Conservation (phyloP, 2,329 filamentous ascomycete genomes). For the Zasmidium citrigriseum region DNA sequence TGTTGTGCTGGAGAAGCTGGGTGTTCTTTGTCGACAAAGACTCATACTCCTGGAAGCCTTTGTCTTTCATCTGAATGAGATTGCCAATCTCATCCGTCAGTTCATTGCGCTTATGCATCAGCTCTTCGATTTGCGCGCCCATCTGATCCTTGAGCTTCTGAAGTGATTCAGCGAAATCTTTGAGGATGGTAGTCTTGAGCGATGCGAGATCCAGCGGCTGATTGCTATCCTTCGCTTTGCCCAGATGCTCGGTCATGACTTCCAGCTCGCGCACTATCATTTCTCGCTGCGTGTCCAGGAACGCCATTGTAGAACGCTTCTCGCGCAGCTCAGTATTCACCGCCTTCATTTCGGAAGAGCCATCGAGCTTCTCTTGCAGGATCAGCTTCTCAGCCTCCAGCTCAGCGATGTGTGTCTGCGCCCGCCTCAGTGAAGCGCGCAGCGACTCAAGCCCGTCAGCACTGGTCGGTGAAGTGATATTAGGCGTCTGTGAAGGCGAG, state of each 20-base stretch:
- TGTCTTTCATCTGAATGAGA: slow-evolving; percentile 82
- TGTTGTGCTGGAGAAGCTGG: slow-evolving; percentile 92
- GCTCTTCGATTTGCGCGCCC: slow-evolving; percentile 73
- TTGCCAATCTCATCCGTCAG: slow-evolving; percentile 82
- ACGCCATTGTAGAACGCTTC: slow-evolving; percentile 93
- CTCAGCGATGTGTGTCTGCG: slow-evolving; percentile 64
- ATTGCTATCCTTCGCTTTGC: slow-evolving; percentile 79
- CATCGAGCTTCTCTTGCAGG: slow-evolving; percentile 56
- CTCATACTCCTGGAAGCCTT: slow-evolving; percentile 93
- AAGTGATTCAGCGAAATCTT: slow-evolving; percentile 63
- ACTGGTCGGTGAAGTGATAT: slow-evolving; percentile 23
- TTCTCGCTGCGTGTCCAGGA: slow-evolving; percentile 90
- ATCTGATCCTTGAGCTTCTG: slow-evolving; percentile 79
- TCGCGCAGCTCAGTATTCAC: slow-evolving; percentile 86
- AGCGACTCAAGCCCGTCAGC: slow-evolving; percentile 23
- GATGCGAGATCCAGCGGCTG: slow-evolving; percentile 77
- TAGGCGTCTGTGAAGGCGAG: slow-evolving; percentile 25
- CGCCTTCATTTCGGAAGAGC: slow-evolving; percentile 65
- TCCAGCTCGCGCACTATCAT: slow-evolving; percentile 93
- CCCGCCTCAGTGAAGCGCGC: slow-evolving; percentile 23
- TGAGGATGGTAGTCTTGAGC: slow-evolving; percentile 62
- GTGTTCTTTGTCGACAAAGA: slow-evolving; percentile 92
- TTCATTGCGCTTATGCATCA: slow-evolving; percentile 83
- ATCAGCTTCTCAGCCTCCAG: slow-evolving; percentile 75
- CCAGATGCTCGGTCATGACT: slow-evolving; percentile 83